These are phyloP conservation scores for Geotrichum klebahnii DNA, from an alignment of 1,139 yeast species.

Conservation along the genomic window DNA sequence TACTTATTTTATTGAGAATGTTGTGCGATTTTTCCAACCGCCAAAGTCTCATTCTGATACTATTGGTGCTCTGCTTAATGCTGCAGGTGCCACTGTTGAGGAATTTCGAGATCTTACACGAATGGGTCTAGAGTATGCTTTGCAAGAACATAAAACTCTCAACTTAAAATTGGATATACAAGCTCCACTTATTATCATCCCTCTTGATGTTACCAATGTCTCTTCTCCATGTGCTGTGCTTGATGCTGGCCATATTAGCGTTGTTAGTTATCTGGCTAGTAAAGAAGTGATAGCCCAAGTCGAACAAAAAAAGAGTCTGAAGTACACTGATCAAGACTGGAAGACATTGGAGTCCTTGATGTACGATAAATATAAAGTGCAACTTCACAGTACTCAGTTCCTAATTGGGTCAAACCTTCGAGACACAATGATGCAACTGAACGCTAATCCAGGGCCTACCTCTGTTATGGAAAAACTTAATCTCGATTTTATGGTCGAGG, in stretches of 20 bases:
- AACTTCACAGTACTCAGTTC: conserved; percentile 79
- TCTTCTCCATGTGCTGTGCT: conserved; percentile 83
- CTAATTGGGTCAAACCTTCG: conserved; percentile 78
- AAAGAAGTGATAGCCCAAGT: conserved; percentile 64
- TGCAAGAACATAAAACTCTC: conserved; percentile 89
- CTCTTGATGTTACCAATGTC: conserved; percentile 73
- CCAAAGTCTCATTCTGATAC: conserved; percentile 87
- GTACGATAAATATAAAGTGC: conserved; percentile 81
- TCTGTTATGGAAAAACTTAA: conserved; percentile 71
- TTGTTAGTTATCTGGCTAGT: conserved; percentile 75
- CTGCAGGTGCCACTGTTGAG: conserved; percentile 92
- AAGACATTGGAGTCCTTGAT: conserved; percentile 66
- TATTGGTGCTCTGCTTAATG: conserved; percentile 83
- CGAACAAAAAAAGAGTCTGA: conserved; percentile 57
- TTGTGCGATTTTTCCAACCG: conserved; percentile 73
- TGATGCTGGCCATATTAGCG: conserved; percentile 93
- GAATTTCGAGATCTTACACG: conserved; percentile 86
- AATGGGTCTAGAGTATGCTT: conserved; percentile 84
- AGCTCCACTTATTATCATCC: conserved; percentile 85
- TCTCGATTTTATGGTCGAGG: conserved; percentile 65
- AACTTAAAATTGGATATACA: conserved; percentile 82
- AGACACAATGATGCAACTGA: conserved; percentile 54
- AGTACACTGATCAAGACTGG: conserved; percentile 69
- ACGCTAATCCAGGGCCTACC: conserved; percentile 40
- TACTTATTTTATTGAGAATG: conserved; percentile 69